Evolutionary conservation across 805 yeast genomes (phyloP).

Genomic region (Sporopachydermia quercuum): DNA sequence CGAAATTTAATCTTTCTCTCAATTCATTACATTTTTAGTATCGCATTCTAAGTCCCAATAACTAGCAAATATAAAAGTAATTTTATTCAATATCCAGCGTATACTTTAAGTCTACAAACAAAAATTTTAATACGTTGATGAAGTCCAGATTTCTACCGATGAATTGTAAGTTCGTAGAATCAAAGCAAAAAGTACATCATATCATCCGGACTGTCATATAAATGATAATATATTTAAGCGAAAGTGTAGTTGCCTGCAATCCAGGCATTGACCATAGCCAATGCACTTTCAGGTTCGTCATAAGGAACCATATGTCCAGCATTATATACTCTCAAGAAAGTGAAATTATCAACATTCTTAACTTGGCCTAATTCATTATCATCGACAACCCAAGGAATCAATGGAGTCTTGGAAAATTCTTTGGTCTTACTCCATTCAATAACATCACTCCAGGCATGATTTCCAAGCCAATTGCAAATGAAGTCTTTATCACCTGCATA

Average conservation of each 20-base stretch:
- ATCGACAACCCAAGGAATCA: constrained; percentile 21
- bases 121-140: too few species aligned
- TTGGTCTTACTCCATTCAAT: constrained; percentile 52
- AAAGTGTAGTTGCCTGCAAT: constrained; percentile 35
- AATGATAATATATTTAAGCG: neutral
- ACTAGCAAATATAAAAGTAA: too few species aligned
- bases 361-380: constrained; percentile 51
- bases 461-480: constrained; percentile 95
- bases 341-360: constrained; percentile 47
- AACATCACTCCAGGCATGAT: constrained; percentile 68
- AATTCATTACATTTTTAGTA: too few species aligned
- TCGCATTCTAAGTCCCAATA: too few species aligned
- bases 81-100: too few species aligned
- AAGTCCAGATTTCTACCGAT: too few species aligned
- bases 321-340: constrained; percentile 66
- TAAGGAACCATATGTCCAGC: constrained; percentile 94
- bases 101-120: too few species aligned
- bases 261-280: constrained; percentile 64
- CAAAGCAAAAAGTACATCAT: too few species aligned
- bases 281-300: constrained; percentile 58
- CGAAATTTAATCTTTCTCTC: too few species aligned
- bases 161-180: too few species aligned
- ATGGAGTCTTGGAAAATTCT: constrained; percentile 30
- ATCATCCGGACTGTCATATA: too few species aligned
- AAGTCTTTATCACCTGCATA: constrained; percentile 96